Evolutionary conservation across 2,329 filamentous ascomycete species (phyloP), one percentile per base, ranked within the genome.

Genomic region (Triangularia setosa): DNA sequence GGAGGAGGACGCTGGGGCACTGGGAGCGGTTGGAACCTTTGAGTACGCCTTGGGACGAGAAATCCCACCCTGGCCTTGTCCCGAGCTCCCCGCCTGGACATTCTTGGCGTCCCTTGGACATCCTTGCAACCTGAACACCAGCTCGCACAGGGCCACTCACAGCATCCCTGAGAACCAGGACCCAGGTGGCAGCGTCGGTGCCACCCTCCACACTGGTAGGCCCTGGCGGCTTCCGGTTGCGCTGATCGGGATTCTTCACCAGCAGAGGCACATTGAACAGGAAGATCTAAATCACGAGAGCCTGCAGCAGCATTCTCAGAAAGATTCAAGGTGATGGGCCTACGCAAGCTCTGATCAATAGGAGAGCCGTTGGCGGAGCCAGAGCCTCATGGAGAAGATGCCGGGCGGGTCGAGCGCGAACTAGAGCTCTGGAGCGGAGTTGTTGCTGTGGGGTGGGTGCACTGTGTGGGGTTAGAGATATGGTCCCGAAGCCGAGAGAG

Each of bases 21-120:
- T 27, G 33, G 33, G 9, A 48, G 60, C 27, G 27, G 35, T 48
- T 60, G 58, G 58, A 25, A 60, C 21, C 40, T 54, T 7, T 55
- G 58, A 16, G 40, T 59, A 48, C 30, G 33, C 28, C 61, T 61
- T 60, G 61, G 60, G 53, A 61, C 27, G 52, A 52, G 58, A 58
- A 66, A 69, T 65, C 65, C 62, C 64, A 70, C 66, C 62, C 63
- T 68, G 65, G 53, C 33, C 57, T 60, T 61, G 24, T 64, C 56
- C 65, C 65, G 58, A 67, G 63, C 63, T 67, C 65, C 61, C 63
- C 65, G 61, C 61, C 64, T 59, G 35, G 63, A 67, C 58, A 60
- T 18, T 25, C 57, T 48, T 59, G 57, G 57, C 57, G 25, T 24
- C n/a, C 52, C 52, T n/a, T 55, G 23, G 16, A 55, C 33, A 58